These are phyloP conservation scores for Fraxinus americana DNA, from an alignment of 257 asterid genomes.

Conservation along the genomic window DNA sequence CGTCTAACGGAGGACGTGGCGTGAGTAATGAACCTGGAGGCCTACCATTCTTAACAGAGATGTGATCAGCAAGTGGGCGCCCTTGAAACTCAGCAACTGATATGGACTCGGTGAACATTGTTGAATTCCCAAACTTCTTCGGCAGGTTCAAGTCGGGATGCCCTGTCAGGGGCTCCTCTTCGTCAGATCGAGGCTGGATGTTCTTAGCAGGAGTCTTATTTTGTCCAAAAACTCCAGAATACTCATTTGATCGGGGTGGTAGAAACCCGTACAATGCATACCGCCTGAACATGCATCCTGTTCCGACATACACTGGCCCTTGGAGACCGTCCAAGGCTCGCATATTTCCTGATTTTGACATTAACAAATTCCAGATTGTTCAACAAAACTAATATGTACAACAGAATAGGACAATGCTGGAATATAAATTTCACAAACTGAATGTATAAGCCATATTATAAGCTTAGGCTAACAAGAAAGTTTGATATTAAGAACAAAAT, in stretches of 20 bases:
- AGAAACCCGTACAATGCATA: constrained; percentile 81
- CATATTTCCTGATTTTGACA: constrained; percentile 69
- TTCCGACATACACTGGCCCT: constrained; percentile 96
- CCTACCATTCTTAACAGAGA: constrained; percentile 81
- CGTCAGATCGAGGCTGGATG: constrained; percentile 39
- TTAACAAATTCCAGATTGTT: constrained; percentile 8
- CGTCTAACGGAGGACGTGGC: constrained; percentile 86
- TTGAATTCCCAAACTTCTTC: constrained; percentile 78
- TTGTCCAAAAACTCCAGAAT: constrained; percentile 68
- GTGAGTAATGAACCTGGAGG: constrained; percentile 80
- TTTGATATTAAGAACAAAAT: no score
- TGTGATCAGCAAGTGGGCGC: constrained; percentile 89
- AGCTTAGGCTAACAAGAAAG: neutral
- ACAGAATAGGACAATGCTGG: neutral
- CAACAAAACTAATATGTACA: neutral
- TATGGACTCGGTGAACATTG: constrained; percentile 78
- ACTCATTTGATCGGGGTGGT: constrained; percentile 88
- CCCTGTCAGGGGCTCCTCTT: constrained; percentile 66
- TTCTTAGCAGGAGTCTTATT: constrained; percentile 48
- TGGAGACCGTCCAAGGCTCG: constrained; percentile 97
- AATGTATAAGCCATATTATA: neutral
- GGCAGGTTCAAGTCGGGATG: constrained; percentile 84
- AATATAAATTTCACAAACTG: neutral
- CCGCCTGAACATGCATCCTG: constrained; percentile 91
- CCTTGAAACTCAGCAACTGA: constrained; percentile 95